Percentiles rank a stretch among this genome's conserved stretches.
Evolutionary conservation across 1,139 yeast genomes (phyloP).

Genomic region (Zygoascus hellenicus): DNA sequence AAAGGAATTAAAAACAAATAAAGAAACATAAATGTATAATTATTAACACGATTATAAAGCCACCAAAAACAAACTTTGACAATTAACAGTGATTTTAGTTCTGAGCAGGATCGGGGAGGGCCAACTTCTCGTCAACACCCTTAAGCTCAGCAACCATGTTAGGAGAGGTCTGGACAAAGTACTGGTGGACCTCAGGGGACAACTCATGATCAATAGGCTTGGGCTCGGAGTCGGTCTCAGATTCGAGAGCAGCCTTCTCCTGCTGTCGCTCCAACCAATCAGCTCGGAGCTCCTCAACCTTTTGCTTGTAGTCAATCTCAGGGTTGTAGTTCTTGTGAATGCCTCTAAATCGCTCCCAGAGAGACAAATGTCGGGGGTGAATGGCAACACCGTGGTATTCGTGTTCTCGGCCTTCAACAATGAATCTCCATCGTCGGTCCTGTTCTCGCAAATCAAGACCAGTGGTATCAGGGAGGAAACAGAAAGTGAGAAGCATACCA

Average conservation of each 20-base stretch:
- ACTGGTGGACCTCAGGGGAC: slow-evolving; percentile 29
- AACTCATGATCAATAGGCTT: slow-evolving; percentile 17
- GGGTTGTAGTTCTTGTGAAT: slow-evolving; percentile 34
- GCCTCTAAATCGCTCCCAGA: slow-evolving; percentile 35
- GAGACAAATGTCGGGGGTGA: slow-evolving; percentile 33
- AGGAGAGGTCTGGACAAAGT: slow-evolving; percentile 34
- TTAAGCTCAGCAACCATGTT: slow-evolving; percentile 25
- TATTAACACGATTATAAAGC: too few species aligned
- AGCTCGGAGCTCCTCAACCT: slow-evolving; percentile 33
- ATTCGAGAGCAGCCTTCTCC: slow-evolving; percentile 22
- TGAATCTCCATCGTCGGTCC: slow-evolving; percentile 35
- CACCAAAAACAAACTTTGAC: neutral
- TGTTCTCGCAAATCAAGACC: slow-evolving; percentile 36
- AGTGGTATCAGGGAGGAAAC: slow-evolving; percentile 36
- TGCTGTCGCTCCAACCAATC: slow-evolving; percentile 36
- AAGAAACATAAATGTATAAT: too few species aligned
- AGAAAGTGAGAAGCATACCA: slow-evolving; percentile 33
- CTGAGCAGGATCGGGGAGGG: slow-evolving; percentile 23
- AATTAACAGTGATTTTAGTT: neutral
- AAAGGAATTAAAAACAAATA: too few species aligned
- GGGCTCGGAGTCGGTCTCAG: slow-evolving; percentile 21
- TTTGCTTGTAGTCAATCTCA: slow-evolving; percentile 36
- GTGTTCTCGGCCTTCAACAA: slow-evolving; percentile 31
- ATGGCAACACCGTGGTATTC: slow-evolving; percentile 39
- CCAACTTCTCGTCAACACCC: slow-evolving; percentile 23